Conservation (phyloP, 495 filamentous ascomycete species). For the Penicillium desertorum region DNA sequence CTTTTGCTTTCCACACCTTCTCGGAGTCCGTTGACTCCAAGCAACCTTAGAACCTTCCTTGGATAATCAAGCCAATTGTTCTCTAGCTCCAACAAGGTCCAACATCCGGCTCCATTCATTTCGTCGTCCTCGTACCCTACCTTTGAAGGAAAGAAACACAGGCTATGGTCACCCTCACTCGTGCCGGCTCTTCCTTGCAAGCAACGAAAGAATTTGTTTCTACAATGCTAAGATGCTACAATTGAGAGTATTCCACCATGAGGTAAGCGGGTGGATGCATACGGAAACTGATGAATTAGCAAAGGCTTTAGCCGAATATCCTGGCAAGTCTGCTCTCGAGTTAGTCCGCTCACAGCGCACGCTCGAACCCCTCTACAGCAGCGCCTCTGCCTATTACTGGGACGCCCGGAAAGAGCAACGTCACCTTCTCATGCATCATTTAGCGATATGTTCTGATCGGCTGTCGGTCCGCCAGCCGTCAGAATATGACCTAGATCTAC, state of each 20-base stretch:
- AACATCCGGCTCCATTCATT: background rate
- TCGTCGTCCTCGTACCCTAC: background rate
- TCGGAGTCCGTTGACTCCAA: background rate
- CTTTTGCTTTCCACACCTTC: background rate
- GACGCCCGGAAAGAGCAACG: slow-evolving; percentile 54
- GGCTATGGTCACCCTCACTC: background rate
- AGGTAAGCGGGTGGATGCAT: background rate
- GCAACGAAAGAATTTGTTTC: background rate
- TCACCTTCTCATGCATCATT: slow-evolving; percentile 42
- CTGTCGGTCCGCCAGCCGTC: slow-evolving; percentile 62
- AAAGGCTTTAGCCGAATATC: background rate
- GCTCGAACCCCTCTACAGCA: slow-evolving; percentile 65
- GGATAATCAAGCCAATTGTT: background rate
- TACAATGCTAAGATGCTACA: background rate
- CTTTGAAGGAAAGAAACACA: background rate
- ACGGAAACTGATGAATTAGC: background rate
- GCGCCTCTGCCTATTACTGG: slow-evolving; percentile 65
- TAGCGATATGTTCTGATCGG: slow-evolving; percentile 55
- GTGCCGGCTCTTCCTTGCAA: background rate
- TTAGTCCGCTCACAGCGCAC: slow-evolving; percentile 58
- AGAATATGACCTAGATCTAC: slow-evolving; percentile 65
- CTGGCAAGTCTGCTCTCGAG: background rate
- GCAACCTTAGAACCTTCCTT: background rate
- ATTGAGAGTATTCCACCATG: background rate
- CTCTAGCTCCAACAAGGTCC: background rate